Base-by-base conservation (phyloP, 345 rosid species). In the Geranium brycei region DNA sequence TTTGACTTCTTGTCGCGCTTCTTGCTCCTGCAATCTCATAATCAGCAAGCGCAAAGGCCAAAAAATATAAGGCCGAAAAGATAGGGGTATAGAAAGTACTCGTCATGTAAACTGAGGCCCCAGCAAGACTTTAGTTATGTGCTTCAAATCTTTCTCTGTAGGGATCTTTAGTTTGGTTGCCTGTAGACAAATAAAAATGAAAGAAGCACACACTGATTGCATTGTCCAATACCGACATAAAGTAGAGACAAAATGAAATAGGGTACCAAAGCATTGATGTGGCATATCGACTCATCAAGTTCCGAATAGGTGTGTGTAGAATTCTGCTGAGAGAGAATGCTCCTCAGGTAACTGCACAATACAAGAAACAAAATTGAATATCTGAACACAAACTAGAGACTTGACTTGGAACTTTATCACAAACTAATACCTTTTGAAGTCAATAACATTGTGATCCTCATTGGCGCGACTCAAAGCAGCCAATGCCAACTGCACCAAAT, bases 141-240 rank as follows among this genome's bases (percentile, higher is more conserved):
- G 90, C 80, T 86, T 93, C 99, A 93, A 86, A 77, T 93, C 99
- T 77, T 87, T 87, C 41, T 93, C 97, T 28, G 90, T 79, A 63
- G 99, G 99, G 75, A 78, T 82, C 67, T 84, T 86, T 66, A 82
- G 86, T 59, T 70, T 79, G 67, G 64, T 78, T 28, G 82, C 87
- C 97, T 93, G 77, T 47, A 18, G 53, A 23, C 28, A 23, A 23
- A 23, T 23, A 23, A 23, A 23, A 23, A 23, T 23, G 28, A 0
- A 23, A 23, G 28, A 23, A 23, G 28, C 28, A 23, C 28, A 23
- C 28, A 23, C 28, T 23, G 28, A 23, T 23, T 23, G 28, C 28
- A 23, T 23, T 23, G 28, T 23, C 28, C 28, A 0, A 23, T 2
- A 23, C 28, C 28, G 28, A 23, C 2, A 23, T 23, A 23, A 23